These are phyloP conservation scores for Coniochaeta sp. DNA, from an alignment of 2,329 filamentous ascomycete species.

Conservation along the genomic window DNA sequence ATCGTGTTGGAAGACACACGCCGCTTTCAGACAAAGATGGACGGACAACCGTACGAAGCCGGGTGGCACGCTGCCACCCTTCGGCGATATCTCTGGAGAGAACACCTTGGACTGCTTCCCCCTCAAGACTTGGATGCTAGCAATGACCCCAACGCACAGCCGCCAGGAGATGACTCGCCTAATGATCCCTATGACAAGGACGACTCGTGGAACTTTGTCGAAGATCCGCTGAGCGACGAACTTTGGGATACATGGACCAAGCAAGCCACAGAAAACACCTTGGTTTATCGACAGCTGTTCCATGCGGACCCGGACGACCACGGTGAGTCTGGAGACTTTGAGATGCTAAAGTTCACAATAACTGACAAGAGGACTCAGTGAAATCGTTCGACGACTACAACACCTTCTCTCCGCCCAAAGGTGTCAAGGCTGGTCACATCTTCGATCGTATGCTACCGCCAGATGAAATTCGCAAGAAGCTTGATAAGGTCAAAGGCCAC, in stretches of 20 bases:
- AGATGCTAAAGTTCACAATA: not conserved
- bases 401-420: slow-evolving; percentile 60
- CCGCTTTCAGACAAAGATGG: slow-evolving; percentile 64
- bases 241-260: slow-evolving; percentile 63
- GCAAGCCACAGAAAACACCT: slow-evolving; percentile 63
- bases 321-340: slow-evolving; percentile 37
- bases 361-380: slow-evolving; percentile 35
- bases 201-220: slow-evolving; percentile 56
- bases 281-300: slow-evolving; percentile 71
- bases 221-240: slow-evolving; percentile 61
- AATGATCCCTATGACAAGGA: slow-evolving; percentile 57
- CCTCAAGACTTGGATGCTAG: slow-evolving; percentile 63
- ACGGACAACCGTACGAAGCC: slow-evolving; percentile 67
- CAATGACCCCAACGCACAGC: slow-evolving; percentile 65
- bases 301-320: slow-evolving; percentile 85
- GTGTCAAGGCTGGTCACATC: slow-evolving; percentile 76
- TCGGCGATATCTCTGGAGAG: slow-evolving; percentile 77
- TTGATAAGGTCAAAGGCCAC: slow-evolving; percentile 78
- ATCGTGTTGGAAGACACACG: slow-evolving; percentile 84
- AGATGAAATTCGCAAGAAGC: slow-evolving; percentile 63
- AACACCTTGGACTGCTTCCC: slow-evolving; percentile 76
- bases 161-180: slow-evolving; percentile 56
- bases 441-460: slow-evolving; percentile 72
- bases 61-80: slow-evolving; percentile 78
- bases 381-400: slow-evolving; percentile 89